A percentile compares a stretch with the other conserved stretches of the same genome.
phyloP scores from a whole-genome alignment of 2,329 filamentous ascomycete species.

The Colletotrichum truncatum region DNA sequence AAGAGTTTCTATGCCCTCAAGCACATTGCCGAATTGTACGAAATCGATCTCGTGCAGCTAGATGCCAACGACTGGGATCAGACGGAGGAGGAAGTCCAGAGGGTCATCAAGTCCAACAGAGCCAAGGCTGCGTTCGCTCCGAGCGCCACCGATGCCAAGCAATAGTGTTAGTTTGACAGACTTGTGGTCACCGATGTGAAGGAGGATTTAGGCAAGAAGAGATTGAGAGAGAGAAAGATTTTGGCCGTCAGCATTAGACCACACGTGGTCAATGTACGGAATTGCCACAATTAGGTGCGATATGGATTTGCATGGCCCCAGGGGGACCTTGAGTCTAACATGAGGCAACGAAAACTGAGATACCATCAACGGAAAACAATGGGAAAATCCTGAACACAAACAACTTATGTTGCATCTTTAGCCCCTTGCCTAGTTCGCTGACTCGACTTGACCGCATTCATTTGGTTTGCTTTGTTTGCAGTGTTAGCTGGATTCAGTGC shows the following conservation, averaged over 20 bases:
- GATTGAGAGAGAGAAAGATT: neutral
- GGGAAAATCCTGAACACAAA: constrained; percentile 8
- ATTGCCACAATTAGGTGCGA: constrained; percentile 6
- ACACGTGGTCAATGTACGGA: neutral
- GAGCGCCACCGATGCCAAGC: constrained; percentile 48
- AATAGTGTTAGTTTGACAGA: constrained; percentile 13
- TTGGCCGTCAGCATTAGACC: neutral
- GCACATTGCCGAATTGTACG: constrained; percentile 82
- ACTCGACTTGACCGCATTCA: neutral
- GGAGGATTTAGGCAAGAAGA: neutral
- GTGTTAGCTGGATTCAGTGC: neutral
- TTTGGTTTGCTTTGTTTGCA: neutral
- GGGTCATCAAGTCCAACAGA: constrained; percentile 77
- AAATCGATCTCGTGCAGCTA: constrained; percentile 82
- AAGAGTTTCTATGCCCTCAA: constrained; percentile 82
- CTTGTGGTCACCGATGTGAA: neutral
- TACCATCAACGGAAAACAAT: constrained; percentile 30
- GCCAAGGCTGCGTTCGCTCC: constrained; percentile 65
- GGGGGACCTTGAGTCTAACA: neutral
- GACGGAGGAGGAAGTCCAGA: constrained; percentile 84
- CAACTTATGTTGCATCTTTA: neutral
- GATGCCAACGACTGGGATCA: constrained; percentile 90
- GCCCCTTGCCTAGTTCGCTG: neutral
- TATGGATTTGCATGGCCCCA: constrained; percentile 12
- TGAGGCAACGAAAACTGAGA: constrained; percentile 26